These are phyloP conservation scores for Pinus tabuliformis DNA, from an alignment of 75 land plant species.

Conservation along the genomic window DNA sequence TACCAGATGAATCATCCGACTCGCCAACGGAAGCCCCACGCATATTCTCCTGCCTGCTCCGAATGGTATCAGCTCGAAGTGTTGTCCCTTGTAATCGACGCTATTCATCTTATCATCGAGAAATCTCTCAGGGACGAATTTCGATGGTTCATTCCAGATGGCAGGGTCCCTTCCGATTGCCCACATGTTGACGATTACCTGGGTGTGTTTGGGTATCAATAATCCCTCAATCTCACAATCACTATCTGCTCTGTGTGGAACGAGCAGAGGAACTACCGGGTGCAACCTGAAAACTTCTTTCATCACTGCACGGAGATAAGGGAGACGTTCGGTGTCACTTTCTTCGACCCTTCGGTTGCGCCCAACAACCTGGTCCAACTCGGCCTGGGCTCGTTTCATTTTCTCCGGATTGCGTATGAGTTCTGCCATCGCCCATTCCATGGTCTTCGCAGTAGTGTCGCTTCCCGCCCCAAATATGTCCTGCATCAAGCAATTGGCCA, in stretches of 20 bases:
- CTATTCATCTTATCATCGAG: too few relatives aligned
- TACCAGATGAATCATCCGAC: too few relatives aligned
- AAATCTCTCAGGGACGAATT: too few relatives aligned
- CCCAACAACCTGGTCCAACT: constrained; percentile 7
- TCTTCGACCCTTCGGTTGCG: too few relatives aligned
- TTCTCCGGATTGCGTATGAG: constrained; percentile 39
- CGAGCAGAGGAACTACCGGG: constrained; percentile 44
- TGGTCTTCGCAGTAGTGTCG: constrained; percentile 54
- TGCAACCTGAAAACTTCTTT: constrained; percentile 53
- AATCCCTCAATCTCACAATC: constrained; percentile 28
- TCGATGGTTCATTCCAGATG: too few relatives aligned
- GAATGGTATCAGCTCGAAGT: too few relatives aligned
- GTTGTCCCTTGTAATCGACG: too few relatives aligned
- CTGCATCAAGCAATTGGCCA: constrained; percentile 2
- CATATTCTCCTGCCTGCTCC: too few relatives aligned
- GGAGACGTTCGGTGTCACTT: constrained; percentile 9
- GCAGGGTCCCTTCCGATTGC: too few relatives aligned
- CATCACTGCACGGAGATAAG: constrained; percentile 34
- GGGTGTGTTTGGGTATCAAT: constrained; percentile 45
- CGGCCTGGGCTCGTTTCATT: constrained; percentile 27
- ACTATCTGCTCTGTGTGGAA: too few relatives aligned
- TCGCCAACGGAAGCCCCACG: too few relatives aligned
- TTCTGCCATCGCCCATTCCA: constrained; percentile 65
- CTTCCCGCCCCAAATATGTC: constrained; percentile 57
- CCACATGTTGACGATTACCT: too few relatives aligned